phyloP scores from a whole-genome alignment of 1,284 basidiomycete species.

The Ceratobasidium sp. region DNA sequence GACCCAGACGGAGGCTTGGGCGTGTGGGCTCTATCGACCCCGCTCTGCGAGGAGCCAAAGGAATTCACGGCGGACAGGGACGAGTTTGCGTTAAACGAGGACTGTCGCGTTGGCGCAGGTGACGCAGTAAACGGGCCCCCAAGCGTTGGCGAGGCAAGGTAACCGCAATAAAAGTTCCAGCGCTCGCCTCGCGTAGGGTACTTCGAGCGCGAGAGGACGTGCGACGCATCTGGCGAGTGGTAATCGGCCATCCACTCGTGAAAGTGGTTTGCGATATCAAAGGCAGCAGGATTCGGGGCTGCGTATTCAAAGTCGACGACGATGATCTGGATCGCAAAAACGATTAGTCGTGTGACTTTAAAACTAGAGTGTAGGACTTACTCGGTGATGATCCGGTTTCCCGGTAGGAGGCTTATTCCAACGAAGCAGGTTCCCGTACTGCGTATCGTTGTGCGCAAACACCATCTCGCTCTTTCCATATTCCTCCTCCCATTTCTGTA shows the following conservation, averaged over 20 bases:
- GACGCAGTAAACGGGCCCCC: slow-evolving; percentile 44
- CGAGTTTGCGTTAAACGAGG: slow-evolving; percentile 48
- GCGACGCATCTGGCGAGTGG: slow-evolving; percentile 72
- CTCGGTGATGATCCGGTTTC: slow-evolving; percentile 55
- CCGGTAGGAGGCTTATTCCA: slow-evolving; percentile 66
- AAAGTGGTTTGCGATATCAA: slow-evolving; percentile 96
- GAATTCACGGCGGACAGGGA: background rate
- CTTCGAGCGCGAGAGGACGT: slow-evolving; percentile 70
- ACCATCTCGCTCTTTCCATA: slow-evolving; percentile 70
- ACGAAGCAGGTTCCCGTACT: slow-evolving; percentile 90
- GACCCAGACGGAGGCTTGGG: background rate
- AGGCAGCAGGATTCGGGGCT: slow-evolving; percentile 85
- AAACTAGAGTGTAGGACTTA: slow-evolving; percentile 46
- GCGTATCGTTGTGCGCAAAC: slow-evolving; percentile 91
- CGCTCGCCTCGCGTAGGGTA: slow-evolving; percentile 83
- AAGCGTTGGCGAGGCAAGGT: slow-evolving; percentile 65
- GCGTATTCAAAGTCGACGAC: slow-evolving; percentile 98
- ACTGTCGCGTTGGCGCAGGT: slow-evolving; percentile 52
- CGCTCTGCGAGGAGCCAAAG: background rate
- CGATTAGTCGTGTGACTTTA: slow-evolving; percentile 13
- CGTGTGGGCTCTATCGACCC: background rate
- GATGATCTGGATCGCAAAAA: slow-evolving; percentile 68
- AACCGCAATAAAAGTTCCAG: slow-evolving; percentile 83
- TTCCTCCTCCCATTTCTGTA: slow-evolving; percentile 68
- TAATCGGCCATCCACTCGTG: slow-evolving; percentile 96